Base-by-base conservation (phyloP, 1,284 basidiomycete species). In the Cronartium ribicola region DNA sequence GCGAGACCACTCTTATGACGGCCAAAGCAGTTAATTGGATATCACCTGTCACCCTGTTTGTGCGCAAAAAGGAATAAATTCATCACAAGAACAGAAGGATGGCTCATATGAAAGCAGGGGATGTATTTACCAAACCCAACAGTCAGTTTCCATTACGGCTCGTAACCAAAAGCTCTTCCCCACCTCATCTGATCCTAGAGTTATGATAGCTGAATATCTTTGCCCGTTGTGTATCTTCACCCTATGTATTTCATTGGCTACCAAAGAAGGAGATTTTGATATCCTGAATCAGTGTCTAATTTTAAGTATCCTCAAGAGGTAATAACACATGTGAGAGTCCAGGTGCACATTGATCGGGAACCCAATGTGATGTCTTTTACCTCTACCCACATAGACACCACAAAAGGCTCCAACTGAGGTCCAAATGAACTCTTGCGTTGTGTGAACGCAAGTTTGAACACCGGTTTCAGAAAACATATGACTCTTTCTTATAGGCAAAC, bases 101-200 rank as follows among this genome's bases (percentile, higher is more conserved):
- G n/a, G n/a, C n/a, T n/a, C n/a, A n/a, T n/a, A n/a, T n/a, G 37
- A 44, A 43, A 13, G 7, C 57, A 60, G 36, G n/a, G 3, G 3
- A 20, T 8, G 5, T 10, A 65, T 41, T 41, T 14, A 65, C 63
- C 63, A 65, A 14, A 40, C 22, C 55, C 67, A 69, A 43, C 67
- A 69, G 17, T 69, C 67, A 5, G 67, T 44, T 36, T 69, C 67
- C 67, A 69, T 69, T 20, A 41, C 62, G 29, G 55, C 67, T 69
- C 67, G 41, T 59, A 69, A 41, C 43, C 48, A 46, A 29, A 69
- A 69, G 36, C 57, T 69, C 17, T 44, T 61, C 5, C 67, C 67
- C 48, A 44, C 67, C n/a, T 69, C 67, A 8, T 60, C 37, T 61
- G 60, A n/a, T 40, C 43, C 60, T 13, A 59, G 60, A 14, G 57